Evolutionary conservation across 116 monocot species (phyloP).

Genomic region (Papilionanthe hybrid): DNA sequence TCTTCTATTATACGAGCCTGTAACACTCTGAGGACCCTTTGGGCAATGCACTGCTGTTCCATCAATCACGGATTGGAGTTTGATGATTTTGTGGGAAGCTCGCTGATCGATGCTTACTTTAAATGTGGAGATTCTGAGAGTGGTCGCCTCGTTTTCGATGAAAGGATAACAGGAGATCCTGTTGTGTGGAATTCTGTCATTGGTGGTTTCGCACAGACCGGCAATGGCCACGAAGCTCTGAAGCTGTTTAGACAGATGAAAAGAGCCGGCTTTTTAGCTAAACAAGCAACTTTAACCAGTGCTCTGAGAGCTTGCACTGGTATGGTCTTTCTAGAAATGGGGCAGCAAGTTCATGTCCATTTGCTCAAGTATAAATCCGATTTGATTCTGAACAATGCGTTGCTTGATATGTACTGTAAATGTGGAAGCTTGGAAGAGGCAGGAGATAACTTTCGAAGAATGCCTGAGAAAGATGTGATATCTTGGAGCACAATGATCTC

Average conservation of each 20-base stretch:
- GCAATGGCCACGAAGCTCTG: constrained; percentile 39
- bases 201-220: constrained; percentile 59
- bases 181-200: constrained; percentile 89
- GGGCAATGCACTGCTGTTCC: constrained; percentile 41
- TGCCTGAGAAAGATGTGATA: constrained; percentile 58
- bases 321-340: constrained; percentile 54
- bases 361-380: constrained; percentile 52
- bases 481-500: constrained; percentile 90
- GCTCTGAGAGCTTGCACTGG: constrained; percentile 72
- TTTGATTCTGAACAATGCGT: constrained; percentile 66
- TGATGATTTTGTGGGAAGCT: constrained; percentile 72
- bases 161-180: constrained; percentile 51
- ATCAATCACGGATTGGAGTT: constrained; percentile 59
- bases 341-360: constrained; percentile 65
- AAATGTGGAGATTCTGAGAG: constrained; percentile 49
- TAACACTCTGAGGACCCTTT: constrained; percentile 11
- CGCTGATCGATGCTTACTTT: constrained; percentile 61
- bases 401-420: constrained; percentile 85
- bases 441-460: constrained; percentile 36
- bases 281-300: constrained; percentile 64
- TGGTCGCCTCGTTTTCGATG: constrained; percentile 49
- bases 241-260: constrained; percentile 59
- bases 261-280: constrained; percentile 46
- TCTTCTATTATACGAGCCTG: constrained; percentile 54
- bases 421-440: constrained; percentile 69